Evolutionary conservation across 1,284 basidiomycete species (phyloP).

Genomic region (Mycosarcoma maydis): DNA sequence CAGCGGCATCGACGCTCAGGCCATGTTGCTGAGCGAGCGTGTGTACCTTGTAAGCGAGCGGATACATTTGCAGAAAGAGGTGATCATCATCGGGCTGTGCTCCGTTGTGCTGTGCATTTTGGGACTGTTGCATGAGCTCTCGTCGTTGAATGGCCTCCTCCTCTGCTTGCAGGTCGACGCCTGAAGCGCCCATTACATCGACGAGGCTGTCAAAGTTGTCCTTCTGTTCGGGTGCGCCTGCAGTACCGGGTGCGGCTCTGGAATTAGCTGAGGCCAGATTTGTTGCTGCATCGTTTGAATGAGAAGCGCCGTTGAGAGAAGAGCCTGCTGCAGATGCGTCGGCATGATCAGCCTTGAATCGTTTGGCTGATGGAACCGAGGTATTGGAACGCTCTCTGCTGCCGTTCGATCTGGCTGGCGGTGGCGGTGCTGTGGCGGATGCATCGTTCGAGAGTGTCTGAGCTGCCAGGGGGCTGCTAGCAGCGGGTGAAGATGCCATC

Average conservation of each 20-base stretch:
- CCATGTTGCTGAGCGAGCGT: constrained; percentile 55
- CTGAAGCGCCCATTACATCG: constrained; percentile 61
- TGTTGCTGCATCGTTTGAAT: constrained; percentile 5
- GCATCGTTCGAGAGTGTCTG: constrained; percentile 21
- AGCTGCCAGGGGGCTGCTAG: constrained; percentile 15
- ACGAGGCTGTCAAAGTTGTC: constrained; percentile 57
- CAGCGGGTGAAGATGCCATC: constrained; percentile 34
- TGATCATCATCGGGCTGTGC: constrained; percentile 42
- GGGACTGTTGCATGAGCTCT: constrained; percentile 46
- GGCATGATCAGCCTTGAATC: constrained; percentile 32
- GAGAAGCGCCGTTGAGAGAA: constrained; percentile 16
- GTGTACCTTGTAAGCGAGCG: constrained; percentile 59
- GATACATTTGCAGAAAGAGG: constrained; percentile 59
- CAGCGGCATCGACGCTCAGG: constrained; percentile 60
- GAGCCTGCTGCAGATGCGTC: constrained; percentile 15
- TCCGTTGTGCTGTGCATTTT: constrained; percentile 15
- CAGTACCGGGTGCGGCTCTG: constrained; percentile 9
- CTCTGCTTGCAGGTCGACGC: constrained; percentile 62
- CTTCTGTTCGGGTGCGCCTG: constrained; percentile 23
- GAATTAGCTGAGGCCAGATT: no score
- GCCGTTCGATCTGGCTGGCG: constrained; percentile 10
- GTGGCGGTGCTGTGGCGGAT: constrained; percentile 2
- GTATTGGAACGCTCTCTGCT: constrained; percentile 28
- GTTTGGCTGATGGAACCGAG: constrained; percentile 30
- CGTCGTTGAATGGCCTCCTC: constrained; percentile 60